A percentile compares a stretch with the other conserved stretches of the same genome.
Conservation (phyloP, 805 yeast genomes). For the Kluyveromyces siamensis region DNA sequence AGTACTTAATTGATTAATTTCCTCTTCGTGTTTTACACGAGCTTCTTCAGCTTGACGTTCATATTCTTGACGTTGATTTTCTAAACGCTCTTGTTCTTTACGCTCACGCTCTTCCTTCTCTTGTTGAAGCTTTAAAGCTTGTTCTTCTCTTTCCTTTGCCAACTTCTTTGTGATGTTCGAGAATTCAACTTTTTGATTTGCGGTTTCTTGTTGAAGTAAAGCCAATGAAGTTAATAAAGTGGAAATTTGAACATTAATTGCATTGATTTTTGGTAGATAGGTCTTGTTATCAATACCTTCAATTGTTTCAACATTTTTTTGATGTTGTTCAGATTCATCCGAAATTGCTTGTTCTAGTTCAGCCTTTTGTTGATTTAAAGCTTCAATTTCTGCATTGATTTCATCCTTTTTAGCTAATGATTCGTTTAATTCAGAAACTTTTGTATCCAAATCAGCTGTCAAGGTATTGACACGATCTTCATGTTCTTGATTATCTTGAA, state of each 20-base stretch:
- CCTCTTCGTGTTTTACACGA: slow-evolving; percentile 15
- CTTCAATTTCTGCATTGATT: slow-evolving; percentile 14
- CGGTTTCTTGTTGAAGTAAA: slow-evolving; percentile 21
- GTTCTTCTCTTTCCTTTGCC: slow-evolving; percentile 19
- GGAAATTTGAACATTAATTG: slow-evolving; percentile 18
- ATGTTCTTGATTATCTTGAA: slow-evolving; percentile 15
- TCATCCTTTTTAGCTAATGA: slow-evolving; percentile 13
- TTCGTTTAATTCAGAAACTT: slow-evolving; percentile 18
- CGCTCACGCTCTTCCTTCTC: slow-evolving; percentile 21
- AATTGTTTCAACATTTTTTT: slow-evolving; percentile 9
- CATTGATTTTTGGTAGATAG: slow-evolving; percentile 17
- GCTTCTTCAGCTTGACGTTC: slow-evolving; percentile 12
- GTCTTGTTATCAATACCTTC: slow-evolving; percentile 16
- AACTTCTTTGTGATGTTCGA: slow-evolving; percentile 20
- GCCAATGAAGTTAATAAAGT: slow-evolving; percentile 14
- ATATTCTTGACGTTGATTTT: slow-evolving; percentile 19
- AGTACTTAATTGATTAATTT: slow-evolving; percentile 12
- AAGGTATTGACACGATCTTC: slow-evolving; percentile 14
- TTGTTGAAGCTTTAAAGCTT: slow-evolving; percentile 18
- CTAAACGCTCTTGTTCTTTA: slow-evolving; percentile 16
- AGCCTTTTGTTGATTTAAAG: slow-evolving; percentile 10
- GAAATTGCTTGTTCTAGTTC: slow-evolving; percentile 14
- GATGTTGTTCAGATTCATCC: slow-evolving; percentile 10
- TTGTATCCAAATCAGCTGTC: slow-evolving; percentile 21
- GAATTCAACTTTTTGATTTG: slow-evolving; percentile 20